These are phyloP conservation scores for Aspergillus pseudoglaucus DNA, from an alignment of 2,329 filamentous ascomycete species.

Conservation along the genomic window DNA sequence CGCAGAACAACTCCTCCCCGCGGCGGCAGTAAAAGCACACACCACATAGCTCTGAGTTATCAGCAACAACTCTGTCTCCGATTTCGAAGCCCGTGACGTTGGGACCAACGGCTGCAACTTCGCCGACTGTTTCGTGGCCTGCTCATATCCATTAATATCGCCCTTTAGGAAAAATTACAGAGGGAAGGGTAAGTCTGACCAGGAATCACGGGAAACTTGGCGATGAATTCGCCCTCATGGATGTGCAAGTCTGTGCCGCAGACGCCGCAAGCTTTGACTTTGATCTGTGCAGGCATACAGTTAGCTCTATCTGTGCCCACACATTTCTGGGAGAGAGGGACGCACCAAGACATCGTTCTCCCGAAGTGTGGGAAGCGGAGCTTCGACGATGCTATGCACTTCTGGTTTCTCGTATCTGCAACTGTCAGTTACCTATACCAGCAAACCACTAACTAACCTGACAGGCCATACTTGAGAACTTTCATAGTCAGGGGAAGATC, in stretches of 20 bases:
- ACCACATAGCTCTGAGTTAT: conserved; percentile 56
- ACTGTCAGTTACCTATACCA: background rate
- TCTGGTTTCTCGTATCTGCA: conserved; percentile 56
- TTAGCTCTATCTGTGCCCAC: background rate
- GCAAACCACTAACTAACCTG: background rate
- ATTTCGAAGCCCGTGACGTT: conserved; percentile 56
- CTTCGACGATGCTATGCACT: conserved; percentile 54
- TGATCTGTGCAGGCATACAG: conserved; percentile 39
- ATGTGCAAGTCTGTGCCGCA: conserved; percentile 50
- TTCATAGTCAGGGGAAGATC: conserved; percentile 53
- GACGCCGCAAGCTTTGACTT: conserved; percentile 62
- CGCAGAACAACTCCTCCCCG: conserved; percentile 61
- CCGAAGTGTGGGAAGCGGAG: conserved; percentile 56
- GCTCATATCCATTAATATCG: background rate
- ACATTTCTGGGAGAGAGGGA: no score
- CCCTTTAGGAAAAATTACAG: background rate
- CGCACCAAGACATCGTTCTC: conserved; percentile 53
- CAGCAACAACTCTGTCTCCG: conserved; percentile 57
- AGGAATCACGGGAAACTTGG: conserved; percentile 59
- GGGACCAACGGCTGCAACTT: conserved; percentile 53
- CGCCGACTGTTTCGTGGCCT: conserved; percentile 63
- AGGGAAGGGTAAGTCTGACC: conserved; percentile 11
- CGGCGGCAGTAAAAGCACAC: conserved; percentile 69
- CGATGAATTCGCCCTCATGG: conserved; percentile 62
- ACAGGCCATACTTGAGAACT: conserved; percentile 49